Conservation (phyloP, 2,329 filamentous ascomycete genomes). For the Calonectria montana region DNA sequence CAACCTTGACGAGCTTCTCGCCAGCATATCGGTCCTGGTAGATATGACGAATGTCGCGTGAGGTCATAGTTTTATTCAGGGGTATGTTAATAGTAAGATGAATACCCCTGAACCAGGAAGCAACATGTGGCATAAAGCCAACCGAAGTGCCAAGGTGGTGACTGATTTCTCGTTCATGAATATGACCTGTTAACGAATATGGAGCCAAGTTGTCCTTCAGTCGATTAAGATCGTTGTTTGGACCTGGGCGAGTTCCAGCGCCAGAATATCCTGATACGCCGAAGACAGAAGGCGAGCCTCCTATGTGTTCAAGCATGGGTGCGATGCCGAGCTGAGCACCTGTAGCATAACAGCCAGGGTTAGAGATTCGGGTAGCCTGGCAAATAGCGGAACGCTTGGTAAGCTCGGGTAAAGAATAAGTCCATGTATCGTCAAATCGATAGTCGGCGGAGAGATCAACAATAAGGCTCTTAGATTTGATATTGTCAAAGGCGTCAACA, state of each 20-base stretch:
- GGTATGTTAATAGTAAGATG: conserved; percentile 92
- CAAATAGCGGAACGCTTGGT: no score
- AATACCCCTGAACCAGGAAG: conserved; percentile 98
- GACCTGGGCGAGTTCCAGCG: conserved; percentile 85
- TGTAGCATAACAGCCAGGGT: conserved; percentile 93
- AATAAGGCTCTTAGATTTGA: conserved; percentile 74
- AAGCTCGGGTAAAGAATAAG: no score
- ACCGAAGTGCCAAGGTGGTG: conserved; percentile 75
- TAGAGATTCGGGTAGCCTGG: no score
- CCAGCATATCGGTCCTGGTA: conserved; percentile 97
- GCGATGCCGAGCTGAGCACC: conserved; percentile 86
- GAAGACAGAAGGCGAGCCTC: conserved; percentile 74
- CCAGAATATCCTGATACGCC: conserved; percentile 95
- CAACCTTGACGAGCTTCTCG: conserved; percentile 93
- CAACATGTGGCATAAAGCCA: conserved; percentile 92
- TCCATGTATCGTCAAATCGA: conserved; percentile 79
- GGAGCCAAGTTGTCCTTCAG: not conserved
- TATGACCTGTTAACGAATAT: conserved; percentile 77
- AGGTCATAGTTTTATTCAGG: conserved; percentile 86
- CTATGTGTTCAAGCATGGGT: conserved; percentile 81
- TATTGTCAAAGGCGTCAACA: conserved; percentile 89
- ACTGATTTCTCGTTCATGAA: conserved; percentile 93
- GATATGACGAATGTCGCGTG: conserved; percentile 90
- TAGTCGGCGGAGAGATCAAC: conserved; percentile 98
- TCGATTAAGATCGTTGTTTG: conserved; percentile 82